These are phyloP conservation scores for Fallopia convolvulus DNA, from an alignment of 148 eudicot species.

Conservation along the genomic window DNA sequence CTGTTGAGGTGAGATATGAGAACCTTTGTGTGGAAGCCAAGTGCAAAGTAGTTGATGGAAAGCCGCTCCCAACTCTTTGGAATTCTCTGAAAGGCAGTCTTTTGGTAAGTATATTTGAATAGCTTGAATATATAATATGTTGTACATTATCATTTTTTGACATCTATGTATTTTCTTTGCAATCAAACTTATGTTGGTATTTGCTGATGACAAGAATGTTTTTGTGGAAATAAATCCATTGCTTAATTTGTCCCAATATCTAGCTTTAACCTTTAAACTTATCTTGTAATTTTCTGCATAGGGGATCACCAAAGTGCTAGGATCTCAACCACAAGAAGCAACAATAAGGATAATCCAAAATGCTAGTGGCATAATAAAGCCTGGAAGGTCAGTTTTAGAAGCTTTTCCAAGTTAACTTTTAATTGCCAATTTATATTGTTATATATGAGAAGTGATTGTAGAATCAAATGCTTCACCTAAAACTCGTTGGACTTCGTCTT, in stretches of 20 bases:
- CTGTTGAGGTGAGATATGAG: constrained; percentile 61
- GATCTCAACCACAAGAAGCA: constrained; percentile 35
- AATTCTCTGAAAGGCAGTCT: constrained; percentile 51
- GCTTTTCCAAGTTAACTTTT: not conserved
- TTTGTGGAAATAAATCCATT: not conserved
- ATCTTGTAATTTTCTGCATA: not conserved
- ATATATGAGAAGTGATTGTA: not conserved
- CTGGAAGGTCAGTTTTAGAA: constrained; percentile 49
- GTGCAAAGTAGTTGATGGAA: constrained; percentile 73
- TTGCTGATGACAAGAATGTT: not conserved
- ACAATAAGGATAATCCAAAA: constrained; percentile 45
- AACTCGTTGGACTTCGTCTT: not conserved
- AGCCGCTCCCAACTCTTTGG: constrained; percentile 91
- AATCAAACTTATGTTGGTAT: not conserved
- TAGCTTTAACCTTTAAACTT: not conserved
- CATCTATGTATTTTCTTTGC: not conserved
- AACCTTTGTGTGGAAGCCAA: constrained; percentile 59
- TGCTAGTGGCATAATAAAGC: constrained; percentile 59
- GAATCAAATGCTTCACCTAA: not conserved
- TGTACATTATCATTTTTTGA: not conserved
- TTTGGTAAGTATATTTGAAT: constrained; percentile 32
- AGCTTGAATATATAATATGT: not conserved
- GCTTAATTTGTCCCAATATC: not conserved
- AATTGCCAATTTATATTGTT: not conserved
- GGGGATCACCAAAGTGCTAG: constrained; percentile 13